phyloP scores from a whole-genome alignment of 2,329 filamentous ascomycete genomes.

The Epichloe uncinata region DNA sequence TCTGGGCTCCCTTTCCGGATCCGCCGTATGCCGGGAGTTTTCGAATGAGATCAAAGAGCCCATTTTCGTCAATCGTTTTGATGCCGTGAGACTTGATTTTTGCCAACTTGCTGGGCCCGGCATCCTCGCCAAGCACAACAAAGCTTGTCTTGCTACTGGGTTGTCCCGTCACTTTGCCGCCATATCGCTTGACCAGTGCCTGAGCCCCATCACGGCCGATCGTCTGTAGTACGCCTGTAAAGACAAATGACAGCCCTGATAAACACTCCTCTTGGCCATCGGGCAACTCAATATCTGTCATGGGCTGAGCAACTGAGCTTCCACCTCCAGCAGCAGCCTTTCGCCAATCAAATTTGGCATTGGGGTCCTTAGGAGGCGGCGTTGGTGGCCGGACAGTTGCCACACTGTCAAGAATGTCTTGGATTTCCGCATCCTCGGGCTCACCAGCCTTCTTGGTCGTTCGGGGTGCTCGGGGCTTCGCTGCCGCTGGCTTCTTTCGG shows the following conservation, averaged over 20 bases:
- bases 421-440: conserved; percentile 54
- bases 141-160: conserved; percentile 92
- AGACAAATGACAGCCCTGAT: conserved; percentile 81
- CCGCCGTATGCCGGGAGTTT: conserved; percentile 76
- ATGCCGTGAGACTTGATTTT: conserved; percentile 71
- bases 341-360: conserved; percentile 69
- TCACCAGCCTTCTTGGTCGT: conserved; percentile 51
- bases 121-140: conserved; percentile 81
- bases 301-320: conserved; percentile 46
- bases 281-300: conserved; percentile 58
- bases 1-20: conserved; percentile 74
- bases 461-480: conserved; percentile 44
- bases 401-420: conserved; percentile 80
- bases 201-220: conserved; percentile 77
- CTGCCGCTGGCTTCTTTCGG: conserved; percentile 43
- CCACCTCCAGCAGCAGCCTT: conserved; percentile 44
- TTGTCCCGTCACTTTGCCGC: conserved; percentile 73
- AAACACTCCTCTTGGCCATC: conserved; percentile 80
- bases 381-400: conserved; percentile 72
- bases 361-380: conserved; percentile 58
- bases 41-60: conserved; percentile 75
- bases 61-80: conserved; percentile 90
- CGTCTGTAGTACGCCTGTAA: conserved; percentile 74
- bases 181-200: conserved; percentile 80
- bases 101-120: conserved; percentile 81